These are phyloP conservation scores for Candida gigantensis DNA, from an alignment of 1,139 yeast species.

Conservation along the genomic window DNA sequence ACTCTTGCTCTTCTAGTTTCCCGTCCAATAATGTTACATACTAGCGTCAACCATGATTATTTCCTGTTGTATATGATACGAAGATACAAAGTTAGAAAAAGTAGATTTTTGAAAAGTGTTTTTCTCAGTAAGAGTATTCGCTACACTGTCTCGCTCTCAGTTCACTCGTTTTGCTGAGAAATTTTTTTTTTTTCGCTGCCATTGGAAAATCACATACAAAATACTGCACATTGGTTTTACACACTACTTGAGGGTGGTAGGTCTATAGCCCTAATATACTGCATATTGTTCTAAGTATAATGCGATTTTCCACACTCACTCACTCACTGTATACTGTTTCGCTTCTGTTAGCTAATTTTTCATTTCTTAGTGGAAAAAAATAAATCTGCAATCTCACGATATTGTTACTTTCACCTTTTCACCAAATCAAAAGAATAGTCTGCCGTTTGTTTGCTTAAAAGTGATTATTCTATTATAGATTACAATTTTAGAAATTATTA, in stretches of 20 bases:
- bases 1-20: neutral
- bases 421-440: constrained; percentile 57
- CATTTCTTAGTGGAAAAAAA: constrained; percentile 2
- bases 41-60: constrained; percentile 49
- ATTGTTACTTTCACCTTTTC: constrained; percentile 13
- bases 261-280: constrained; percentile 7
- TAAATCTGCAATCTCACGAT: constrained; percentile 7
- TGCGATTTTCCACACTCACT: neutral
- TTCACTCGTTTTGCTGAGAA: neutral
- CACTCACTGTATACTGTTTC: no score
- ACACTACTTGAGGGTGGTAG: neutral
- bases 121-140: constrained; percentile 6
- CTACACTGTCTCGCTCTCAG: constrained; percentile 1
- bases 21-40: constrained; percentile 26
- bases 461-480: constrained; percentile 50
- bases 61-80: constrained; percentile 7
- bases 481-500: no score
- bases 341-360: constrained; percentile 2
- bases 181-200: neutral
- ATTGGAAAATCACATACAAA: constrained; percentile 1
- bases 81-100: constrained; percentile 5
- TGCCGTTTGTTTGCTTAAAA: constrained; percentile 54
- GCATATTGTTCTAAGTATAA: constrained; percentile 1
- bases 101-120: constrained; percentile 10
- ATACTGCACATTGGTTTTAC: constrained; percentile 7